Evolutionary conservation across 352 stramenopile species (phyloP).

Genomic region (Phytophthora tubulina): DNA sequence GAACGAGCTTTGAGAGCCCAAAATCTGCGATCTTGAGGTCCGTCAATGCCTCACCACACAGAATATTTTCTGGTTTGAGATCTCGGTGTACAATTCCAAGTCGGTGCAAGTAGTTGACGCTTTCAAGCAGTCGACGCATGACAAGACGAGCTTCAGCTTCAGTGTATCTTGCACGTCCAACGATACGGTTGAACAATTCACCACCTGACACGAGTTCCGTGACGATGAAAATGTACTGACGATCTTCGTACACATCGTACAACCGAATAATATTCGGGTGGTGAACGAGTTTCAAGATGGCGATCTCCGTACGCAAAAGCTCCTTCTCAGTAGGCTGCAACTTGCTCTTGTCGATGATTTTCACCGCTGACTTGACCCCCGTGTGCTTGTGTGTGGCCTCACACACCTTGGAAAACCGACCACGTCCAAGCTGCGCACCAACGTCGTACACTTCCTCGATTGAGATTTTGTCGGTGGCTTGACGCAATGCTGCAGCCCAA

Average conservation of each 20-base stretch:
- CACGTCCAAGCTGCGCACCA: conserved; percentile 86
- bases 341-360: conserved; percentile 95
- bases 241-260: conserved; percentile 93
- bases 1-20: conserved; percentile 92
- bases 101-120: conserved; percentile 91
- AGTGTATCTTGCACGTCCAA: conserved; percentile 86
- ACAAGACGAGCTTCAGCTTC: conserved; percentile 91
- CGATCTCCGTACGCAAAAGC: conserved; percentile 93
- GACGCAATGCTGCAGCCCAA: conserved; percentile 82
- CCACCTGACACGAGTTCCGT: conserved; percentile 97
- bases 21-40: conserved; percentile 95
- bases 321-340: conserved; percentile 90
- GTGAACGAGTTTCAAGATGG: conserved; percentile 93
- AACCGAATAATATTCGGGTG: conserved; percentile 91
- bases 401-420: conserved; percentile 91
- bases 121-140: conserved; percentile 90
- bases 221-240: conserved; percentile 97
- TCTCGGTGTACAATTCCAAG: conserved; percentile 93
- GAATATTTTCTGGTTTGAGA: conserved; percentile 90
- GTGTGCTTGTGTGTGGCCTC: conserved; percentile 74
- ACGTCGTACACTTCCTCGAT: conserved; percentile 94
- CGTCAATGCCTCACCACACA: conserved; percentile 88
- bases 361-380: conserved; percentile 86
- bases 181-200: conserved; percentile 98
- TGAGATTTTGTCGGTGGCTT: conserved; percentile 87